These are phyloP conservation scores for Paramecium bursaria DNA, from an alignment of 73 alveolate genomes.

Conservation along the genomic window DNA sequence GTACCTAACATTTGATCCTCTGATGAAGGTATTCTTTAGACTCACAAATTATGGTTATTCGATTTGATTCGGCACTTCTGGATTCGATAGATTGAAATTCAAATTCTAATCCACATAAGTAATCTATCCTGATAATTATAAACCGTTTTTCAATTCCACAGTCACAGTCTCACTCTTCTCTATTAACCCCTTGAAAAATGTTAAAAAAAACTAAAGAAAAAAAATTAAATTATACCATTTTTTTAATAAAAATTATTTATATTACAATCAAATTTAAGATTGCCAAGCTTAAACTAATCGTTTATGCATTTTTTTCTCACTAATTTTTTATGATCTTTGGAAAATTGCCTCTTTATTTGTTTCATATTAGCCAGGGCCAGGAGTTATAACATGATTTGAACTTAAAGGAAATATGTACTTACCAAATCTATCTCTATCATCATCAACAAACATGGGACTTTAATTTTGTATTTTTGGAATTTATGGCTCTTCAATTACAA, in stretches of 20 bases:
- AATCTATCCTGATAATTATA: constrained; percentile 47
- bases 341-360: background rate
- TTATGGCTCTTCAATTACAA: background rate
- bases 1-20: constrained; percentile 67
- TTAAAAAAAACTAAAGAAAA: constrained; percentile 39
- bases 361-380: constrained; percentile 61
- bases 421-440: constrained; percentile 63
- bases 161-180: constrained; percentile 58
- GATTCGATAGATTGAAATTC: constrained; percentile 61
- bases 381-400: background rate
- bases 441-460: constrained; percentile 51
- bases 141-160: constrained; percentile 62
- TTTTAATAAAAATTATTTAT: too few relatives aligned
- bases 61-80: constrained; percentile 30
- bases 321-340: constrained; percentile 1
- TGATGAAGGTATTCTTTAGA: constrained; percentile 53
- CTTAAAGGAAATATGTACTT: constrained; percentile 31
- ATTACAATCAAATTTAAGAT: constrained; percentile 43
- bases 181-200: constrained; percentile 62
- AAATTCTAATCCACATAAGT: constrained; percentile 68
- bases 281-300: constrained; percentile 16
- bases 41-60: constrained; percentile 9
- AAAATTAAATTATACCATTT: too few relatives aligned
- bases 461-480: background rate
- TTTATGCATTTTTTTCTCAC: constrained; percentile 35